Percentiles rank a stretch among this genome's conserved stretches.
phyloP scores from a whole-genome alignment of 371 early-diverging fungal species.

The Chytridium lagenaria region DNA sequence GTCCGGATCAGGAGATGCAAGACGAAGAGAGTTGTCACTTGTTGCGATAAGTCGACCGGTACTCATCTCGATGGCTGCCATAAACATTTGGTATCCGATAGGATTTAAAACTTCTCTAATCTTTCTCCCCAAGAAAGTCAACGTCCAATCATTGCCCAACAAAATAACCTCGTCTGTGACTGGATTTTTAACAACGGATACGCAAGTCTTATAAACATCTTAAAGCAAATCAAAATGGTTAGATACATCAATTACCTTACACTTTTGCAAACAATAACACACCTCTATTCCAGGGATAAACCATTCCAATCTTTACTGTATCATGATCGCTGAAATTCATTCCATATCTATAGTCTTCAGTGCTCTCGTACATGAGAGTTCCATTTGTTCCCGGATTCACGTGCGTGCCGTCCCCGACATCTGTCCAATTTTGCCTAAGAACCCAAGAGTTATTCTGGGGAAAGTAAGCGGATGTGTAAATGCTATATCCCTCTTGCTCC shows the following conservation, averaged over 20 bases:
- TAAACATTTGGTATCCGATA: constrained; percentile 18
- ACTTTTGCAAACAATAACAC: neutral
- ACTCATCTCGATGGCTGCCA: constrained; percentile 16
- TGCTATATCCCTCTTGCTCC: neutral
- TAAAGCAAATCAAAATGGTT: neutral
- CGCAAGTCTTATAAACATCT: constrained; percentile 10
- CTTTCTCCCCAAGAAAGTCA: constrained; percentile 8
- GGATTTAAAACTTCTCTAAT: neutral
- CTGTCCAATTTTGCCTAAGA: neutral
- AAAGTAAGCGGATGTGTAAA: neutral
- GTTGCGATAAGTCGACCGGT: constrained; percentile 20
- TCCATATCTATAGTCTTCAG: neutral
- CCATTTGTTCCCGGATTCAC: constrained; percentile 12
- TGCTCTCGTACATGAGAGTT: neutral
- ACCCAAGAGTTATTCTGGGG: neutral
- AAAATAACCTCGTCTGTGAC: constrained; percentile 10
- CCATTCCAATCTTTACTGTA: neutral
- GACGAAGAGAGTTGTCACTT: neutral
- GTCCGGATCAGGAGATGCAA: neutral
- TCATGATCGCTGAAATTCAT: constrained; percentile 10
- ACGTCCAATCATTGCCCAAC: constrained; percentile 24
- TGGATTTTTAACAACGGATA: constrained; percentile 6
- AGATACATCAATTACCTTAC: neutral
- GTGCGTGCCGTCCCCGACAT: neutral
- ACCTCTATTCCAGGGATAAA: constrained; percentile 15